Conservation (phyloP, 495 filamentous ascomycete species). For the Pyronema domesticum region DNA sequence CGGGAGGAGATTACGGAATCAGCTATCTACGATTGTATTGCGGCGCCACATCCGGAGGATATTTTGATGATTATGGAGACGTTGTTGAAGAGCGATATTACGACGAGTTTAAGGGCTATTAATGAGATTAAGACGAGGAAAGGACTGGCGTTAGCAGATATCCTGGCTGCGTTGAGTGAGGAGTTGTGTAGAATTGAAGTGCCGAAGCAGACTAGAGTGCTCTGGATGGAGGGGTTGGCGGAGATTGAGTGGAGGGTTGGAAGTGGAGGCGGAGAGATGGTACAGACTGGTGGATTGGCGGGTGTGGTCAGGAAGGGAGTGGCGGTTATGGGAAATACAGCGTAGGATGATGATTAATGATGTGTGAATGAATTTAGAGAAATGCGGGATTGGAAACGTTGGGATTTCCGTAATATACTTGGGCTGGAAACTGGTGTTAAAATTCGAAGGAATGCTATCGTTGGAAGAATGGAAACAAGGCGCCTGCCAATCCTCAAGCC, state of each 20-base stretch:
- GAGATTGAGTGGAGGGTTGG: constrained; percentile 84
- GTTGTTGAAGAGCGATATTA: constrained; percentile 70
- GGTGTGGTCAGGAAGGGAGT: constrained; percentile 76
- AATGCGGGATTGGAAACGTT: too few species aligned
- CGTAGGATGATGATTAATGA: background rate
- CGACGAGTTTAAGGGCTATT: constrained; percentile 65
- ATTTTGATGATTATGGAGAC: constrained; percentile 70
- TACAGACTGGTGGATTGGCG: constrained; percentile 85
- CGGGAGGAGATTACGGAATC: constrained; percentile 73
- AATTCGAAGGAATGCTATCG: too few species aligned
- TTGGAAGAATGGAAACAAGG: too few species aligned
- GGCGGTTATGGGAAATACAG: constrained; percentile 42
- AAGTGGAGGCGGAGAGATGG: constrained; percentile 68
- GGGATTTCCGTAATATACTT: too few species aligned
- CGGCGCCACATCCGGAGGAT: constrained; percentile 78
- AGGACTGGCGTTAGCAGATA: constrained; percentile 86
- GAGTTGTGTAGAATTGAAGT: constrained; percentile 71
- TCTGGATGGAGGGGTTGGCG: constrained; percentile 79
- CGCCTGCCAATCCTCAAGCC: too few species aligned
- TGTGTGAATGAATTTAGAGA: too few species aligned
- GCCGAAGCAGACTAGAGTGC: constrained; percentile 66
- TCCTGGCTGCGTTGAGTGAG: constrained; percentile 67
- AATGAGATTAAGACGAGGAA: constrained; percentile 69
- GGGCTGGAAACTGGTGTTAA: too few species aligned
- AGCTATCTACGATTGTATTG: constrained; percentile 95